Conservation (phyloP, 139 green algal species). For the Coccomyxa sp. region DNA sequence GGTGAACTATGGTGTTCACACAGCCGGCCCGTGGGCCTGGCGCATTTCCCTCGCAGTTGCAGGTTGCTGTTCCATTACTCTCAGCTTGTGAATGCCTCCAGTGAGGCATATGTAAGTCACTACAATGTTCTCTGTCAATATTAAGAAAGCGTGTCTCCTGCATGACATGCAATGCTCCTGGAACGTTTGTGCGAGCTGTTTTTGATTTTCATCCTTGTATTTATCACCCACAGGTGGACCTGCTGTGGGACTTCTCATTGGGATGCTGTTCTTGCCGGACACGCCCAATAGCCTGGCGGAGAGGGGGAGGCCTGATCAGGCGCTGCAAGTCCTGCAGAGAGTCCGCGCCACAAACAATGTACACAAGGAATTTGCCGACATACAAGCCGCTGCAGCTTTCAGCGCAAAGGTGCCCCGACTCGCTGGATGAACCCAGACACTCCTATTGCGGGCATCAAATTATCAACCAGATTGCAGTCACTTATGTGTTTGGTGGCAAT, state of each 20-base stretch:
- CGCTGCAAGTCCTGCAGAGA: slow-evolving; percentile 23
- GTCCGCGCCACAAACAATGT: slow-evolving; percentile 36
- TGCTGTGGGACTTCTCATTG: slow-evolving; percentile 34
- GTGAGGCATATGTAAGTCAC: neutral
- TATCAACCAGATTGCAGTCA: neutral
- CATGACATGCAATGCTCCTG: neutral
- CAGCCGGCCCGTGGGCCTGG: slow-evolving; percentile 26
- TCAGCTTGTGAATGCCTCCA: neutral
- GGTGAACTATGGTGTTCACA: slow-evolving; percentile 26
- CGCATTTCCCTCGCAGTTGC: slow-evolving; percentile 34
- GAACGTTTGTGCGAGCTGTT: too few relatives aligned
- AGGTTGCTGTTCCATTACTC: neutral
- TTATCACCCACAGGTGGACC: slow-evolving; percentile 21
- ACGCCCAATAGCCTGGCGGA: slow-evolving; percentile 50
- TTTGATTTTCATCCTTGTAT: too few relatives aligned
- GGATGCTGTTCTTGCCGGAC: slow-evolving; percentile 37
- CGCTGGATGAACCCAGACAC: neutral
- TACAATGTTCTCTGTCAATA: neutral
- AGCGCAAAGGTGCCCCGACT: neutral
- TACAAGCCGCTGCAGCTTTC: neutral
- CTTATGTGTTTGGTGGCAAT: neutral
- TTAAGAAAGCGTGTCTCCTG: neutral
- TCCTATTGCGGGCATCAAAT: neutral
- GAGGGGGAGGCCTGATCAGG: slow-evolving; percentile 20
- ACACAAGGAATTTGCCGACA: neutral